phyloP scores from a whole-genome alignment of 768 basidiomycete genomes.

The Xerocomus potaroensis region DNA sequence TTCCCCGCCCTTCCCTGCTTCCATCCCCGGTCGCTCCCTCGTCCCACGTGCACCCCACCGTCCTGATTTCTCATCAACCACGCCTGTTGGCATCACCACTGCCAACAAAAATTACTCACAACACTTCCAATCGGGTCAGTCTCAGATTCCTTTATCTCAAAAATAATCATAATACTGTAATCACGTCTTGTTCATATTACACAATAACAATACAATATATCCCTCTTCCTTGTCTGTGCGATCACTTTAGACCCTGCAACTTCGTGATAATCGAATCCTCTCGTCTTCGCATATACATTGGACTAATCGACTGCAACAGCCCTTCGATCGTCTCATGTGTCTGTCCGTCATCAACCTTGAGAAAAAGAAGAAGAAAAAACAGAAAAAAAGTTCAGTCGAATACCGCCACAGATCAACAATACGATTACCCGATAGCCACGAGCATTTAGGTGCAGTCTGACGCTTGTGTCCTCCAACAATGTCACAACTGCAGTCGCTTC shows the following conservation, averaged over 20 bases:
- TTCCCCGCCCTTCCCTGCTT: conserved; percentile 7
- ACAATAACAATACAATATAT: too few relatives aligned
- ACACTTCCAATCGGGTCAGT: too few relatives aligned
- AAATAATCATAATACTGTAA: too few relatives aligned
- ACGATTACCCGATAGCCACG: conserved; percentile 53
- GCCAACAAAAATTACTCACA: too few relatives aligned
- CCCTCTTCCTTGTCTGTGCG: too few relatives aligned
- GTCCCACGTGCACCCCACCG: not conserved
- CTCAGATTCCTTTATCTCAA: too few relatives aligned
- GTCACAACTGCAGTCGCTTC: conserved; percentile 53
- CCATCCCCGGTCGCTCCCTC: not conserved
- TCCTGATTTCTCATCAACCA: not conserved
- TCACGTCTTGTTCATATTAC: too few relatives aligned
- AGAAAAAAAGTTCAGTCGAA: conserved; percentile 13
- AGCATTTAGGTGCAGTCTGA: conserved; percentile 46
- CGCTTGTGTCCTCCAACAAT: conserved; percentile 49
- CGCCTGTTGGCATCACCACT: not conserved
- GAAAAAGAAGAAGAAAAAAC: too few relatives aligned
- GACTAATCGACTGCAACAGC: conserved; percentile 52
- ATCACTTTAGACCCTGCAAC: conserved; percentile 40
- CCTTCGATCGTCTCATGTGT: conserved; percentile 58
- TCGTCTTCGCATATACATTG: conserved; percentile 45
- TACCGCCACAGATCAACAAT: not conserved
- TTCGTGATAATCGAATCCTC: conserved; percentile 46
- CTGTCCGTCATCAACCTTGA: conserved; percentile 24